Evolutionary conservation across 2,329 filamentous ascomycete genomes (phyloP), one percentile per base, ranked within the genome.

Genomic region (Diaporthe capsici): DNA sequence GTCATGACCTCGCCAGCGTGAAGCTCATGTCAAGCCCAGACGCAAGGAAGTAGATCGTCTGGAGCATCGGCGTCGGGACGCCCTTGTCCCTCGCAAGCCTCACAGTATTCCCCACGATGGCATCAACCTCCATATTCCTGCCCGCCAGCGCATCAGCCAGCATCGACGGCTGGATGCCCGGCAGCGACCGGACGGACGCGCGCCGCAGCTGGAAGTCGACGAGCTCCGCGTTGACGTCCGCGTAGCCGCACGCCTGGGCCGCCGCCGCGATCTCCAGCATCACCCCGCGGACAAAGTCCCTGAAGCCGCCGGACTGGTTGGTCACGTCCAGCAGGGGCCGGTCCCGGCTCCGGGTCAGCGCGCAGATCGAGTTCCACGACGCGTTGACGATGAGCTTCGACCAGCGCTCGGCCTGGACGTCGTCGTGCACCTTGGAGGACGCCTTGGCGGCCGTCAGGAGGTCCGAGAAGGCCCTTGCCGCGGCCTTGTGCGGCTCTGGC

Each of bases 331-430:
- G 71, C 12, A 94, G 83, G 81, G 94, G 93, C 31, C 83, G 82
- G 72, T 90, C 89, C 2, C 88, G 85, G 1, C 92, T 92, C 17
- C 92, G 91, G 1, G 89, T 90, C 0, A 95, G 87, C 10, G 94
- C 92, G 2, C 92, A 91, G 0, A 91, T 92, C 0, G 93, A 92
- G 84, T 95, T 95, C 88, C 94, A 93, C 71, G 92, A 90, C 0
- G 92, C 92, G 82, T 95, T 95, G 86, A 95, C 94, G 79, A 92
- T 92, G 77, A 94, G 90, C 83, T 95, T 95, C 83, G 94, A 93
- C 93, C 93, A 95, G 34, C 93, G 88, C 25, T 94, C 90, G 57
- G 91, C 89, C 83, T 95, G 93, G 61, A 95, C 85, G 76, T 91
- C 92, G 82, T 95, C 93, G 75, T 88, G 88, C 78, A 95, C 90